These are phyloP conservation scores for Misopates orontium DNA, from an alignment of 257 asterid genomes.

Conservation along the genomic window DNA sequence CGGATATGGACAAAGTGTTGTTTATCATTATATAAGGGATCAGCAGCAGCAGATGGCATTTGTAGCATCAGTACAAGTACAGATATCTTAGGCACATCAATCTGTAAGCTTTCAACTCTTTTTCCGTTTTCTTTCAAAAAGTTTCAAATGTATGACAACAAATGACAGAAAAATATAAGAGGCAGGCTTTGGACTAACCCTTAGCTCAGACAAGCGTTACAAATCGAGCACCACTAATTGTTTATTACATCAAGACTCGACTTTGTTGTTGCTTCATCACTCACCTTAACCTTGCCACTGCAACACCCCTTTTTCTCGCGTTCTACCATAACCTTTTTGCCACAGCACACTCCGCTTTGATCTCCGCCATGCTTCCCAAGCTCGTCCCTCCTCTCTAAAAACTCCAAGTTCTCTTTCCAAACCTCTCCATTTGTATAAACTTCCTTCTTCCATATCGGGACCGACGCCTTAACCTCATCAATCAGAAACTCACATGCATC, in stretches of 20 bases:
- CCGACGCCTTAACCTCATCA: slow-evolving; percentile 89
- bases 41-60: no score
- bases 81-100: no score
- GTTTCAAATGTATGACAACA: no score
- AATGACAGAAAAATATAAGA: not conserved
- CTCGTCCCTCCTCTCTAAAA: slow-evolving; percentile 63
- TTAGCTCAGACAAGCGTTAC: no score
- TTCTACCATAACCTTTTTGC: slow-evolving; percentile 41
- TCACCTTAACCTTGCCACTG: slow-evolving; percentile 54
- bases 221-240: no score
- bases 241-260: slow-evolving; percentile 31
- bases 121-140: not conserved
- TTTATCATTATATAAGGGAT: no score
- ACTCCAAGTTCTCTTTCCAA: slow-evolving; percentile 94
- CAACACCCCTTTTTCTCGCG: slow-evolving; percentile 51
- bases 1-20: no score
- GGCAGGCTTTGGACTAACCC: no score
- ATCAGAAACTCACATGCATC: slow-evolving; percentile 85
- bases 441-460: slow-evolving; percentile 98
- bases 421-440: slow-evolving; percentile 88
- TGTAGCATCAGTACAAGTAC: no score
- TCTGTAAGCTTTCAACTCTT: not conserved
- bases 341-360: slow-evolving; percentile 33
- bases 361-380: slow-evolving; percentile 40
- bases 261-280: slow-evolving; percentile 26